Base-by-base conservation (phyloP, 176 grass and related monocot genomes). In the Urochloa ruziziensis region DNA sequence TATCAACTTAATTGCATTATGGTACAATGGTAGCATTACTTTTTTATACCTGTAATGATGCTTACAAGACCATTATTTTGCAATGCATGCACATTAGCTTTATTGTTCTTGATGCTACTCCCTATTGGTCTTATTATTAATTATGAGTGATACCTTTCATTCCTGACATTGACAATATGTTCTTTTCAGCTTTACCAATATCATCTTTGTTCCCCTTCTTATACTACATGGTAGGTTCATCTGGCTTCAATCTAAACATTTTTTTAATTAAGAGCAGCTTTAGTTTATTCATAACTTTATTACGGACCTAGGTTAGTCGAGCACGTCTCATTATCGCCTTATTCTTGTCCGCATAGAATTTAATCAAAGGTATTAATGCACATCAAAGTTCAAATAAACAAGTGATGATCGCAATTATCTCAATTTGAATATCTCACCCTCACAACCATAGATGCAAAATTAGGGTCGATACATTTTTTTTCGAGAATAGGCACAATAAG, bases 151-250 rank as follows among this genome's bases (percentile, higher is more conserved):
- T 66, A 32, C n/a, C n/a, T 57, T 36, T 40, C 39, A 40, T 39
- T 25, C 19, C 63, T 81, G 16, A 69, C 33, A 39, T 56, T 4
- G 47, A 56, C 2, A 25, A 63, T 69, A 5, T 59, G 1, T 62
- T 48, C 9, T 85, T 86, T 86, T 77, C 94, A 97, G 94, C 88
- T 85, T 77, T 97, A 56, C 89, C 94, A 51, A 88, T 92, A 79
- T 88, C 90, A 62, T 88, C 87, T 0, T 39, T 97, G 47, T 94
- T 94, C 62, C 94, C 94, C 33, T 97, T 88, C 74, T 10, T 97
- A 75, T 97, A 97, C 73, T 97, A 92, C 88, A 92, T 97, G 94
- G 94, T 97, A 87, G n/a, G 91, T 87, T 40, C 21, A 35, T 18
- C 10, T 33, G 49, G 44, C 7, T 4, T 6, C 14, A 16, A 63